Conservation (phyloP, 2,329 filamentous ascomycete genomes). For the Colletotrichum echinochloae region DNA sequence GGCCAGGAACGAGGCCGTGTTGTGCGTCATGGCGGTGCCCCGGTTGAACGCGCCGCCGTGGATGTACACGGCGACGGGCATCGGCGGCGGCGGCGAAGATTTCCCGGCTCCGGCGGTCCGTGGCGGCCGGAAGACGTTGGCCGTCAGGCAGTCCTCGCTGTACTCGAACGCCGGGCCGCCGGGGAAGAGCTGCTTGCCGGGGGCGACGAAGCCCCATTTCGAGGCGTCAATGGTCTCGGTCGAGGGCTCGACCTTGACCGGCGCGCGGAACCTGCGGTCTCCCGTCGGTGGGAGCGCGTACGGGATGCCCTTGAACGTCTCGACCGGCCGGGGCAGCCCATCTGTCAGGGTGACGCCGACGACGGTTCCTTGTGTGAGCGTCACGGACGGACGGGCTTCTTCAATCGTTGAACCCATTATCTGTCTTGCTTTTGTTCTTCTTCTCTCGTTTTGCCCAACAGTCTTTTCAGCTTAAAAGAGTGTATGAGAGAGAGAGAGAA, state of each 20-base stretch:
- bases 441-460: no score
- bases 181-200: conserved; percentile 45
- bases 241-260: conserved; percentile 49
- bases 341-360: conserved; percentile 51
- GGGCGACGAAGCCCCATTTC: conserved; percentile 54
- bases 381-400: conserved; percentile 30
- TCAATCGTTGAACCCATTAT: conserved; percentile 33
- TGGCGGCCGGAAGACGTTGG: conserved; percentile 63
- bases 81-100: conserved; percentile 1
- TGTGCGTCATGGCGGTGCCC: conserved; percentile 64
- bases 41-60: conserved; percentile 74
- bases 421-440: neutral
- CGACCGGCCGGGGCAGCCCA: conserved; percentile 56
- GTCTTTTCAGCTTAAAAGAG: neutral
- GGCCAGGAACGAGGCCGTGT: conserved; percentile 71
- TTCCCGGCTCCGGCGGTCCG: conserved; percentile 34
- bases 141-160: conserved; percentile 65
- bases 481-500: neutral
- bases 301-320: conserved; percentile 63
- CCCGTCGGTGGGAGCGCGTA: conserved; percentile 55
- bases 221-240: conserved; percentile 49
- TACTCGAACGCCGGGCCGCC: conserved; percentile 45
- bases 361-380: conserved; percentile 56
- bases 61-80: conserved; percentile 69
- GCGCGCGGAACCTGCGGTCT: conserved; percentile 57